Evolutionary conservation across 495 filamentous ascomycete species (phyloP), one percentile per base, ranked within the genome.

Genomic region (Neurospora pannonica): DNA sequence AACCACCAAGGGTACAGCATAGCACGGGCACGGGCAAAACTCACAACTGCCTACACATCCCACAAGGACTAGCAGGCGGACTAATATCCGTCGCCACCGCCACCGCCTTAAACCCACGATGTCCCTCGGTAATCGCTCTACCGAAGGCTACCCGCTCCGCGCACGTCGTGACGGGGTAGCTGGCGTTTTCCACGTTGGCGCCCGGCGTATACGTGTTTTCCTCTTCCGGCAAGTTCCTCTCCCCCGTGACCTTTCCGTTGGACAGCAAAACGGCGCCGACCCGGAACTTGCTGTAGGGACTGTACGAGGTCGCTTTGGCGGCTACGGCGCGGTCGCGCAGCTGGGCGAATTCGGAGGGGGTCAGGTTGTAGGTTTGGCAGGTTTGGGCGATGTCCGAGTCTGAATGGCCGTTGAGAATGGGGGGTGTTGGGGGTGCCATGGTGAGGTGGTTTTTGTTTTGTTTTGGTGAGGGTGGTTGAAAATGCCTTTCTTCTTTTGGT

Each of bases 131-230:
- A 70, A 97, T 87, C n/a, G 96, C 96, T 71, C 89, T 93, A 4
- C 88, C 92, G 75, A 98, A 83, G 3, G 95, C 93, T 13, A 93
- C 92, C 40, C 94, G 86, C 87, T 98, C 96, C n/a, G 96, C 96
- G 80, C 96, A 99, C 0, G 92, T 95, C 0, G 93, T 92, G 28
- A 98, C 94, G 6, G 95, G 95, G 79, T 97, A 98, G 34, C 91
- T 87, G 2, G 93, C 96, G 82, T 98, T 98, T 84, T 99, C 96
- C 37, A 99, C 90, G 82, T 99, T 99, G 69, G 92, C 94, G 28
- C 96, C 96, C 69, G 83, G 79, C 77, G 94, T 75, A 73, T 54
- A 17, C 15, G 37, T n/a, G n/a, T n/a, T n/a, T n/a, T n/a, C n/a
- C n/a, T n/a, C n/a, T n/a, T n/a, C n/a, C n/a, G n/a, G n/a, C n/a